Percentiles rank a stretch among this genome's conserved stretches.
Evolutionary conservation across 1,139 yeast species (phyloP).

Genomic region (Yamadazyma buinensis): DNA sequence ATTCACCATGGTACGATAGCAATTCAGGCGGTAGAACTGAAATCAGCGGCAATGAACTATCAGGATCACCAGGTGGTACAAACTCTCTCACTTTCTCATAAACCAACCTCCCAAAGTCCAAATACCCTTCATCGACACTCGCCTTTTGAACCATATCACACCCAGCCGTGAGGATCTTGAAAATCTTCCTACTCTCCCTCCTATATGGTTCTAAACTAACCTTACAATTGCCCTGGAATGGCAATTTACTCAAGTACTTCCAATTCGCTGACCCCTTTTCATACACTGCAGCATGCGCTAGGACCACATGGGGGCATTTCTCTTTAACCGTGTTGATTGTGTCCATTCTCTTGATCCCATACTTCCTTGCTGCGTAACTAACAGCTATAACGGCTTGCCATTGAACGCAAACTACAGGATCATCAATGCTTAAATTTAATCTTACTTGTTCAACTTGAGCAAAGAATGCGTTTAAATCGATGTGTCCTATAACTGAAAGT

Average conservation of each 20-base stretch:
- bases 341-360: constrained; percentile 79
- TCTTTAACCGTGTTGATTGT: constrained; percentile 59
- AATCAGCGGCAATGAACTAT: constrained; percentile 42
- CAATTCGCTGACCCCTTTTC: constrained; percentile 81
- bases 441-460: constrained; percentile 91
- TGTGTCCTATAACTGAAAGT: constrained; percentile 76
- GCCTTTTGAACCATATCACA: constrained; percentile 85
- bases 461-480: constrained; percentile 92
- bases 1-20: constrained; percentile 28
- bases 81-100: constrained; percentile 17
- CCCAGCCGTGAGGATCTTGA: constrained; percentile 50
- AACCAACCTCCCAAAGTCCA: constrained; percentile 65
- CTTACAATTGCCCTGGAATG: constrained; percentile 56
- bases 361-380: constrained; percentile 81
- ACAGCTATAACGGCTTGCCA: constrained; percentile 92
- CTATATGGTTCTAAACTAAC: constrained; percentile 91
- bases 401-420: constrained; percentile 92
- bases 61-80: neutral
- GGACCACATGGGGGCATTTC: constrained; percentile 70
- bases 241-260: constrained; percentile 53
- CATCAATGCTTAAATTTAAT: constrained; percentile 56
- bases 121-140: constrained; percentile 88
- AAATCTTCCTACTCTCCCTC: constrained; percentile 77
- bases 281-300: constrained; percentile 94
- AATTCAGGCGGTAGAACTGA: constrained; percentile 51